Conservation (phyloP, 345 rosid genomes). For the Eutrema japonicum region DNA sequence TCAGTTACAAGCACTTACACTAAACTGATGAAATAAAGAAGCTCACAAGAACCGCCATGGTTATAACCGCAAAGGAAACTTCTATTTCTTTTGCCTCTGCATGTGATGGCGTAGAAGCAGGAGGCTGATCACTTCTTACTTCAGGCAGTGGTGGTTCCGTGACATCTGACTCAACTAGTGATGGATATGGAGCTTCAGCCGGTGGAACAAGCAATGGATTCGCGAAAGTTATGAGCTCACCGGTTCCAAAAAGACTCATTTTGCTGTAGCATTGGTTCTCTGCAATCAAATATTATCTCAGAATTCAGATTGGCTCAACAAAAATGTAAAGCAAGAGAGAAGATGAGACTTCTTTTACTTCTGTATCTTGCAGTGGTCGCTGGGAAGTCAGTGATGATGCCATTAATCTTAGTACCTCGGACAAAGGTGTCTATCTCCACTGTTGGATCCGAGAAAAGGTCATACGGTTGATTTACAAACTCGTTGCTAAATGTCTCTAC, state of each 20-base stretch:
- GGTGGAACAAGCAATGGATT: conserved; percentile 44
- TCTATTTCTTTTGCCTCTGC: conserved; percentile 31
- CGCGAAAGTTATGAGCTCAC: conserved; percentile 39
- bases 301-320: conserved; percentile 1
- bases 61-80: conserved; percentile 7
- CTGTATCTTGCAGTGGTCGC: conserved; percentile 70
- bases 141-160: conserved; percentile 65
- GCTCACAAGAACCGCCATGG: conserved; percentile 33
- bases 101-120: conserved; percentile 4
- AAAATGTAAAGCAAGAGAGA: conserved; percentile 15
- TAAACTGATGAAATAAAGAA: conserved; percentile 28
- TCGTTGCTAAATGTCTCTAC: conserved; percentile 75
- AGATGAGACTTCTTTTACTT: conserved; percentile 49
- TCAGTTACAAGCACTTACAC: conserved; percentile 31
- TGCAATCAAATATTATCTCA: conserved; percentile 45
- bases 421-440: conserved; percentile 65
- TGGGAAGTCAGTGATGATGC: conserved; percentile 83
- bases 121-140: not conserved
- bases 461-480: conserved; percentile 71
- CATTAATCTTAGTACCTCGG: conserved; percentile 39
- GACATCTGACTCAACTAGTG: conserved; percentile 54
- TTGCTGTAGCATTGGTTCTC: conserved; percentile 67
- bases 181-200: conserved; percentile 65
- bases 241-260: conserved; percentile 51
- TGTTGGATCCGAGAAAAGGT: conserved; percentile 72